Percentiles rank a stretch among this genome's conserved stretches.
Evolutionary conservation across 192 early-diverging fungal species (phyloP).

Genomic region (Coemansia sp.): DNA sequence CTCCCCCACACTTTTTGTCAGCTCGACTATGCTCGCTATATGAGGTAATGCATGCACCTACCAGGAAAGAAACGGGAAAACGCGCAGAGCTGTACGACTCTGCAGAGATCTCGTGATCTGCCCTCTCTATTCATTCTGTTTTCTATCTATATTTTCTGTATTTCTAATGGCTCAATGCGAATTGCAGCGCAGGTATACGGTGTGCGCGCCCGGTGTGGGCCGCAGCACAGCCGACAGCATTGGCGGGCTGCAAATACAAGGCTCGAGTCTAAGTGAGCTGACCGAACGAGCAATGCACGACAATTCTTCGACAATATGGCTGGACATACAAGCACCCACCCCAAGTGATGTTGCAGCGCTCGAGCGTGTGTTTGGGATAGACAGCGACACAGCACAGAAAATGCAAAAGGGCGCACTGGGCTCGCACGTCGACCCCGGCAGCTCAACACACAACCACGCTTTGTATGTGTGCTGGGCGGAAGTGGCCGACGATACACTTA

Average conservation of each 20-base stretch:
- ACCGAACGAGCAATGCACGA: slow-evolving; percentile 12
- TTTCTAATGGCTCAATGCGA: slow-evolving; percentile 4
- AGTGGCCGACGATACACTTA: slow-evolving; percentile 14
- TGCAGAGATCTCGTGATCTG: not conserved
- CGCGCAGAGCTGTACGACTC: not conserved
- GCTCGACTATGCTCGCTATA: no score
- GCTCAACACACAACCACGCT: slow-evolving; percentile 15
- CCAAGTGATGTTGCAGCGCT: slow-evolving; percentile 30
- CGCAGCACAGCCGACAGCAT: slow-evolving; percentile 10
- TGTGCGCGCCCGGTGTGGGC: slow-evolving; percentile 37
- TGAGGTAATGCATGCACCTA: no score
- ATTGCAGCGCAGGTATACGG: slow-evolving; percentile 21
- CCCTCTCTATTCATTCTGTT: not conserved
- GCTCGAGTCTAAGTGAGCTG: slow-evolving; percentile 12
- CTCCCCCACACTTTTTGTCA: not conserved
- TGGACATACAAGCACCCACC: slow-evolving; percentile 31
- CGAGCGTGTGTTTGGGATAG: slow-evolving; percentile 37
- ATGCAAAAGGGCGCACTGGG: slow-evolving; percentile 5
- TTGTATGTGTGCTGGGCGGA: slow-evolving; percentile 49
- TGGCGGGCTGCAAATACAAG: slow-evolving; percentile 12
- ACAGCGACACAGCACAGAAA: not conserved
- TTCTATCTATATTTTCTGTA: slow-evolving; percentile 1
- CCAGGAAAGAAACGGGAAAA: not conserved
- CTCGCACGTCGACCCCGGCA: slow-evolving; percentile 15
- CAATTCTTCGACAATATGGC: slow-evolving; percentile 28